Conservation (phyloP, 306 rosid genomes). For the Aeschynomene evenia region DNA sequence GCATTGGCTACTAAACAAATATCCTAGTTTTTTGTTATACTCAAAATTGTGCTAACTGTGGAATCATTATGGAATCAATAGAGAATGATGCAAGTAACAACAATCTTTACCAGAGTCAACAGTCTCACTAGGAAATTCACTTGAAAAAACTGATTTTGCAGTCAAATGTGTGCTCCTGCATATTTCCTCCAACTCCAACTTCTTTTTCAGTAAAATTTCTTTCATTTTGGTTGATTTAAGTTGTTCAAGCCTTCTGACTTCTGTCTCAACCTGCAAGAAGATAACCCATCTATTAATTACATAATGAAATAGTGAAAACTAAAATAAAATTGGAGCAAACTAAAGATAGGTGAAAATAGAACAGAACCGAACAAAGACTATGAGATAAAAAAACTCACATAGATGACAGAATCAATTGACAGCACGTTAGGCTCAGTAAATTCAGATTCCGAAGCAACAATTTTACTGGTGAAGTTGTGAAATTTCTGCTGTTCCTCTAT, state of each 20-base stretch:
- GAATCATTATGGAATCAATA: background rate
- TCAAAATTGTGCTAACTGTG: background rate
- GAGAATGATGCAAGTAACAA: background rate
- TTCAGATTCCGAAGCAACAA: slow-evolving; percentile 63
- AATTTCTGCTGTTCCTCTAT: slow-evolving; percentile 55
- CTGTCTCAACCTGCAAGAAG: slow-evolving; percentile 60
- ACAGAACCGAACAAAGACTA: background rate
- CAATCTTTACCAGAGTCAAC: slow-evolving; percentile 34
- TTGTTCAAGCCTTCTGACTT: slow-evolving; percentile 66
- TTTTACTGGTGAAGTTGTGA: slow-evolving; percentile 57
- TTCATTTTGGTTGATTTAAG: slow-evolving; percentile 67
- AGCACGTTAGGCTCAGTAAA: slow-evolving; percentile 58
- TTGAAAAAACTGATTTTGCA: slow-evolving; percentile 23
- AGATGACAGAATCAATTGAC: slow-evolving; percentile 47
- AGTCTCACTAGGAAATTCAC: slow-evolving; percentile 40
- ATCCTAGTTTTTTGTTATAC: background rate
- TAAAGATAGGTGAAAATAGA: background rate
- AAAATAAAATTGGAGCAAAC: background rate
- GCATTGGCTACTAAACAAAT: background rate
- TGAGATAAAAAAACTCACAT: slow-evolving; percentile 40
- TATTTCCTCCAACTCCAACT: slow-evolving; percentile 61
- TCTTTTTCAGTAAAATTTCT: slow-evolving; percentile 57
- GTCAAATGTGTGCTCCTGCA: slow-evolving; percentile 60
- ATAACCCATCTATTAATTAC: slow-evolving; percentile 3
- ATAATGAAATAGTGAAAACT: slow-evolving; percentile 4